Evolutionary conservation across 2,329 filamentous ascomycete species (phyloP).

Genomic region (Aspergillus pseudoterreus): DNA sequence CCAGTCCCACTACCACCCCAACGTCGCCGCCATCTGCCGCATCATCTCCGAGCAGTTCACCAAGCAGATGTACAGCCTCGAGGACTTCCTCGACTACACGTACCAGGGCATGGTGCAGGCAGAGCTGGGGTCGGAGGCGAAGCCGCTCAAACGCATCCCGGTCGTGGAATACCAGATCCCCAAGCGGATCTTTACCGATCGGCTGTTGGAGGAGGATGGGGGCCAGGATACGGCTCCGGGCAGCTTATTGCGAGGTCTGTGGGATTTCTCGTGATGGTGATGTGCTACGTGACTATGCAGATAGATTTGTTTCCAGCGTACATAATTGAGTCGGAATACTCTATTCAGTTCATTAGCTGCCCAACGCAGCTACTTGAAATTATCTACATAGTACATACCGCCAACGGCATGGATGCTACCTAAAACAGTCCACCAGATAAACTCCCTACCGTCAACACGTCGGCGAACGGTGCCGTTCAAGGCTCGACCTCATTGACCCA

Average conservation of each 20-base stretch:
- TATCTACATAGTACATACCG: no score
- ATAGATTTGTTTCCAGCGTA: constrained; percentile 8
- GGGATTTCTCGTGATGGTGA: constrained; percentile 31
- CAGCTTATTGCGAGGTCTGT: constrained; percentile 33
- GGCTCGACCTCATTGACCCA: constrained; percentile 3
- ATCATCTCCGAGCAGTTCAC: constrained; percentile 97
- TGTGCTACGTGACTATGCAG: constrained; percentile 2
- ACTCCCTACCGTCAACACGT: not conserved
- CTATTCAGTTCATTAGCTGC: not conserved
- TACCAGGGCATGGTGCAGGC: constrained; percentile 74
- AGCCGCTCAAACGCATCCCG: constrained; percentile 78
- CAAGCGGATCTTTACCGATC: constrained; percentile 66
- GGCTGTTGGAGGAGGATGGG: constrained; percentile 38
- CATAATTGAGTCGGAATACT: not conserved
- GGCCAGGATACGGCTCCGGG: constrained; percentile 37
- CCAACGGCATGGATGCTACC: no score
- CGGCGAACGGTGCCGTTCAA: not conserved
- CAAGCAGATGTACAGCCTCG: constrained; percentile 89
- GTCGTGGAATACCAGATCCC: constrained; percentile 94
- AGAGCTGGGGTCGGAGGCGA: constrained; percentile 62
- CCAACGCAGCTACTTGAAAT: no score
- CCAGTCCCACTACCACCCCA: constrained; percentile 92
- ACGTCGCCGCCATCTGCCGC: constrained; percentile 87
- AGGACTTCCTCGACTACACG: constrained; percentile 94
- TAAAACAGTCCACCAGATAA: no score